phyloP scores from a whole-genome alignment of 2,329 filamentous ascomycete species.

The Colletotrichum viniferum region DNA sequence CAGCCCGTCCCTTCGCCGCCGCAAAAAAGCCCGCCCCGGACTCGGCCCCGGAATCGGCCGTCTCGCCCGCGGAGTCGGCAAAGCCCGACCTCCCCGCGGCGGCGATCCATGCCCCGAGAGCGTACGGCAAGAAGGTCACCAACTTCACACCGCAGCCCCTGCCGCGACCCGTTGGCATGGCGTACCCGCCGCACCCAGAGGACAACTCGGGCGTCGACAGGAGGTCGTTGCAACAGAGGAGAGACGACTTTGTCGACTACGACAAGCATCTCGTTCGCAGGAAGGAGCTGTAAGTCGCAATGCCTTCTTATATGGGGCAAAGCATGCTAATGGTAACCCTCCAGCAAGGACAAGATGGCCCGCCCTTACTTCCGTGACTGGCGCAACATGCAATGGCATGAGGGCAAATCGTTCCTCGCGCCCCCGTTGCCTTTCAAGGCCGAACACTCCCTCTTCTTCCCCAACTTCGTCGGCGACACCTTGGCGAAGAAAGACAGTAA shows the following conservation, averaged over 20 bases:
- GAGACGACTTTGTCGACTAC: conserved; percentile 83
- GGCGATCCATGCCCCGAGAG: conserved; percentile 62
- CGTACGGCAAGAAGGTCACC: conserved; percentile 60
- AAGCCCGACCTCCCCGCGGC: conserved; percentile 45
- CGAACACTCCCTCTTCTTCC: conserved; percentile 88
- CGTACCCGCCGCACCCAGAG: conserved; percentile 72
- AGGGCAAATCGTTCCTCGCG: conserved; percentile 90
- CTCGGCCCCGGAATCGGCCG: conserved; percentile 9
- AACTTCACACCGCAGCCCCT: conserved; percentile 65
- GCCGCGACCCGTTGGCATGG: conserved; percentile 81
- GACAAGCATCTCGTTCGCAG: conserved; percentile 82
- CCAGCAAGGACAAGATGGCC: conserved; percentile 74
- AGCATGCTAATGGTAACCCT: not conserved
- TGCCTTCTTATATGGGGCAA: not conserved
- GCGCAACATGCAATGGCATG: conserved; percentile 79
- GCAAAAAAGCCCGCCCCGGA: conserved; percentile 28
- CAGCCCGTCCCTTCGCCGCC: conserved; percentile 26
- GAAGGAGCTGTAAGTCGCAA: conserved; percentile 68
- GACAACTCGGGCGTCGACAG: conserved; percentile 82
- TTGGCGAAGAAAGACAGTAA: conserved; percentile 61
- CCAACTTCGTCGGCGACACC: conserved; percentile 85
- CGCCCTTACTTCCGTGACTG: conserved; percentile 97
- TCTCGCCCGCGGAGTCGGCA: conserved; percentile 30
- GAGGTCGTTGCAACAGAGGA: conserved; percentile 69
- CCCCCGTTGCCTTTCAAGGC: conserved; percentile 84